Conservation (phyloP, 768 basidiomycete species). For the Suillus placidus region DNA sequence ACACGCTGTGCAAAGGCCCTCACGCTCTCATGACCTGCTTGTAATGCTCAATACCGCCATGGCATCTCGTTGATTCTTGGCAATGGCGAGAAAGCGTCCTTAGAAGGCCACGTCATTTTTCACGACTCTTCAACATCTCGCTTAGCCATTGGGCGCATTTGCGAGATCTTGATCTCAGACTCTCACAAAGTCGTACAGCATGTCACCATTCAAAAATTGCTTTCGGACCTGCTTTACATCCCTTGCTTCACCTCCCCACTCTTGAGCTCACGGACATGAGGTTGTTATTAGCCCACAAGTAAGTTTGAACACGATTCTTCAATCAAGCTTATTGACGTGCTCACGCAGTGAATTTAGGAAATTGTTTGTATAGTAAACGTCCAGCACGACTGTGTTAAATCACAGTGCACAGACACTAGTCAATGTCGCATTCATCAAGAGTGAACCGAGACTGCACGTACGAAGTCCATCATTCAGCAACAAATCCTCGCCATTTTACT, state of each 20-base stretch:
- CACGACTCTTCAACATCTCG: not conserved
- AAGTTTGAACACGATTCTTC: slow-evolving; percentile 5
- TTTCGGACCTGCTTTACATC: slow-evolving; percentile 4
- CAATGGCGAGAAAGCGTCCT: not conserved
- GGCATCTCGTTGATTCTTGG: not conserved
- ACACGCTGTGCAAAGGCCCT: not conserved
- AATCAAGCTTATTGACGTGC: not conserved
- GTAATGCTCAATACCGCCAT: not conserved
- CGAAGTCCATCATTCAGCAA: not conserved
- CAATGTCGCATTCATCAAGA: not conserved
- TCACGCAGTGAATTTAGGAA: not conserved
- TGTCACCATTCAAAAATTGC: not conserved
- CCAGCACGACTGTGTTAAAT: slow-evolving; percentile 4
- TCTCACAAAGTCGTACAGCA: not conserved
- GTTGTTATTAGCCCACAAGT: slow-evolving; percentile 4
- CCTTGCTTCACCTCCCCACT: not conserved
- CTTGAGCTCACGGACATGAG: slow-evolving; percentile 3
- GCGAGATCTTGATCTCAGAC: not conserved
- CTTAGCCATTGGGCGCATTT: not conserved
- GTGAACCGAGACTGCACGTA: not conserved
- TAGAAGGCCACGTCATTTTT: not conserved
- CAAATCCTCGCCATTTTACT: not conserved
- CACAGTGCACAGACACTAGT: not conserved
- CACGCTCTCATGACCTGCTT: not conserved
- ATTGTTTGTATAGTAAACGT: not conserved